Conservation (phyloP, 208 protist species). For the Vickermania spadyakhi region DNA sequence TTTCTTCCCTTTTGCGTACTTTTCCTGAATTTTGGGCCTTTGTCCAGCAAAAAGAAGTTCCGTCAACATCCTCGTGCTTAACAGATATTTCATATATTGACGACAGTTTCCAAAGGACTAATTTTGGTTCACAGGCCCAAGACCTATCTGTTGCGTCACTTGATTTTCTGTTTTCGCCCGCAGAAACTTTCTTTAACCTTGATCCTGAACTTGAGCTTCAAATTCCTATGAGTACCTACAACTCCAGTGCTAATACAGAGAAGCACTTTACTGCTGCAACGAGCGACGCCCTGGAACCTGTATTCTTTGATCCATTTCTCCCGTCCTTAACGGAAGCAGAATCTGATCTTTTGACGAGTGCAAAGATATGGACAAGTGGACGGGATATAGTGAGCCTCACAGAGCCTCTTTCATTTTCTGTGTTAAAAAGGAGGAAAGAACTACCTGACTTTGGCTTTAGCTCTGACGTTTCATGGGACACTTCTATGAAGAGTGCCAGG, state of each 20-base stretch:
- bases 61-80: not conserved
- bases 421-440: too few species aligned
- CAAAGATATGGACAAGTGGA: conserved; percentile 36
- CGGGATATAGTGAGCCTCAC: conserved; percentile 39
- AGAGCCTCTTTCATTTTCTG: conserved; percentile 16
- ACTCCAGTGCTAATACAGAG: too few species aligned
- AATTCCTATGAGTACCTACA: too few species aligned
- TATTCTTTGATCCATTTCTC: conserved; percentile 26
- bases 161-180: conserved; percentile 35
- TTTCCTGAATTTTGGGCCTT: not conserved
- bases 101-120: not conserved
- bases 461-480: not conserved
- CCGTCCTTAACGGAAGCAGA: conserved; percentile 20
- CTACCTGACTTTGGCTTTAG: too few species aligned
- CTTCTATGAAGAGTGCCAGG: not conserved
- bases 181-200: conserved; percentile 37
- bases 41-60: not conserved
- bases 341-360: conserved; percentile 21
- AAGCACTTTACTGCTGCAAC: too few species aligned
- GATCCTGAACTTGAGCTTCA: conserved; percentile 8
- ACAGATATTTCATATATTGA: not conserved
- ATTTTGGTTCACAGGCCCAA: not conserved
- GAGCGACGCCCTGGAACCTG: conserved; percentile 8
- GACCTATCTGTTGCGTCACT: conserved; percentile 13
- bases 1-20: not conserved